These are phyloP conservation scores for Tolypocladium tundrense DNA, from an alignment of 2,329 filamentous ascomycete genomes.

Conservation along the genomic window DNA sequence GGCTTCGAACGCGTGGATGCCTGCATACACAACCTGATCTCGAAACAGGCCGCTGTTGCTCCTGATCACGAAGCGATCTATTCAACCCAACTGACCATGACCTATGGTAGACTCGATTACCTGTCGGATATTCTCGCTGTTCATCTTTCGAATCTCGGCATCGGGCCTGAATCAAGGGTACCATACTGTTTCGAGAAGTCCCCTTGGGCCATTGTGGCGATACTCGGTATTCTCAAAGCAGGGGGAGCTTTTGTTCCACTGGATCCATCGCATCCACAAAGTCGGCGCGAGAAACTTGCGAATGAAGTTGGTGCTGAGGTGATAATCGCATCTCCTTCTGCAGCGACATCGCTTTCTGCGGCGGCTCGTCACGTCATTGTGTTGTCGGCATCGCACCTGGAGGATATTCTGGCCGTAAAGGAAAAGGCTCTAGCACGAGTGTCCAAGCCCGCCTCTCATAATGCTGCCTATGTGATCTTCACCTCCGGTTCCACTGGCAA, in stretches of 20 bases:
- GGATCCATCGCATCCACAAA: conserved; percentile 10
- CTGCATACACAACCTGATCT: not conserved
- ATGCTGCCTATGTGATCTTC: conserved; percentile 14
- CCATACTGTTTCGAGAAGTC: not conserved
- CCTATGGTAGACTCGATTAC: not conserved
- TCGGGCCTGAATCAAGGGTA: not conserved
- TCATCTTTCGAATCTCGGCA: not conserved
- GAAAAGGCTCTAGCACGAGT: not conserved
- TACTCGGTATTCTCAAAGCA: conserved; percentile 14
- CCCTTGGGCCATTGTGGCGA: conserved; percentile 7
- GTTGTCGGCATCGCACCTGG: not conserved
- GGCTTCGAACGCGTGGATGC: not conserved
- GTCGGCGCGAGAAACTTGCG: not conserved
- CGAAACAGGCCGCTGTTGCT: not conserved
- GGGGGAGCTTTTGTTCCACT: conserved; percentile 16
- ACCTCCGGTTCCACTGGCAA: conserved; percentile 17
- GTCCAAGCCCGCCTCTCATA: too few relatives aligned
- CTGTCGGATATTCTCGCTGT: not conserved
- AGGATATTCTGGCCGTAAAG: not conserved
- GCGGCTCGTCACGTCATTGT: not conserved
- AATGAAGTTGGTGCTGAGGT: not conserved
- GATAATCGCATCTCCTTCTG: not conserved
- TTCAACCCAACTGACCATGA: not conserved
- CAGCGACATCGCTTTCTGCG: not conserved
- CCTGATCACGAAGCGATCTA: not conserved